Conservation (phyloP, 2,329 filamentous ascomycete species). For the Bertia moriformis region DNA sequence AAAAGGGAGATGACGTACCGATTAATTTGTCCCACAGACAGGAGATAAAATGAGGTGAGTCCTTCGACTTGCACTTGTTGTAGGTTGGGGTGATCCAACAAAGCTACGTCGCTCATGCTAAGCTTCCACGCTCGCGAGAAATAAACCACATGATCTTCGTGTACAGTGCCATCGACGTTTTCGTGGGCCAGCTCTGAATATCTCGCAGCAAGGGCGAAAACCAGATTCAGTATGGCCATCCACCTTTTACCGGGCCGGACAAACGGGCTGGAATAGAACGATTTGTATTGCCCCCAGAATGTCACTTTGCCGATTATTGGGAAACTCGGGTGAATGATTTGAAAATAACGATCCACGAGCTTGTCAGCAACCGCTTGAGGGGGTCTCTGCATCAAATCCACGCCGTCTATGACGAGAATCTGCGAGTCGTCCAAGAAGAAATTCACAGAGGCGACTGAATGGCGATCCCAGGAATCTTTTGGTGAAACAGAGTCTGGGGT, state of each 20-base stretch:
- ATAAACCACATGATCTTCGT: constrained; percentile 13
- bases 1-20: constrained; percentile 12
- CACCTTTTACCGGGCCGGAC: constrained; percentile 14
- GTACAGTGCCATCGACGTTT: too few species aligned
- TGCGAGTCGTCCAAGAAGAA: not conserved
- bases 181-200: constrained; percentile 20
- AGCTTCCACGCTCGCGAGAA: constrained; percentile 24
- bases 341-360: constrained; percentile 23
- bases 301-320: constrained; percentile 24
- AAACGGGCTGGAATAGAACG: constrained; percentile 18
- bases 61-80: constrained; percentile 27
- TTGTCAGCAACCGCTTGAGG: constrained; percentile 15
- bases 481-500: too few species aligned
- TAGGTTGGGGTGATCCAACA: constrained; percentile 25
- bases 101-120: constrained; percentile 21
- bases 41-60: constrained; percentile 23
- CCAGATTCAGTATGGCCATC: constrained; percentile 25
- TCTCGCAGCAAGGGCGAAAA: constrained; percentile 25
- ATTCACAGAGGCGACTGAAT: not conserved
- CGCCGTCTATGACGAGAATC: not conserved
- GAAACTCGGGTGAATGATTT: constrained; percentile 23
- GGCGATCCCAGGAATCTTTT: not conserved
- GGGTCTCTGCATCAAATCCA: not conserved
- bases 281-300: constrained; percentile 21
- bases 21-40: constrained; percentile 24